Base-by-base conservation (phyloP, 768 basidiomycete genomes). In the Infundibulicybe gibba region DNA sequence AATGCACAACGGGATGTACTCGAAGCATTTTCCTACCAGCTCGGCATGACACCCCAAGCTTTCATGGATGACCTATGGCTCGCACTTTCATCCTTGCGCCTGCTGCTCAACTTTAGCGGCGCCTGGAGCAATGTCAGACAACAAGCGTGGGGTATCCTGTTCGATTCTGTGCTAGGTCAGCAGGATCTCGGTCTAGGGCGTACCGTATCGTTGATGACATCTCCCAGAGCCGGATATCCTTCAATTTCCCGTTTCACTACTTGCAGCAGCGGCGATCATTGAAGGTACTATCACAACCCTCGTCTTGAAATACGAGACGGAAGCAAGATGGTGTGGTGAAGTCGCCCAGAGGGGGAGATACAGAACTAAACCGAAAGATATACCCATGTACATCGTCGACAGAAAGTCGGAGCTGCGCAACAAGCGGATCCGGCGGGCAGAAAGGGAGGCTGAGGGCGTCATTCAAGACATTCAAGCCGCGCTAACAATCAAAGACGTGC, bases 11-110 rank as follows among this genome's bases (percentile, higher is more conserved):
- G 79, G 14, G 79, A 83, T 40, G 58, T 85, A 25, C 61, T 86
- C 13, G 57, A 58, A 0, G 65, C 73, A 0, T 63, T 85, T 31
- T 56, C 61, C 11, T 84, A 74, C 59, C 56, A 61, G 16, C 60
- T 86, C 2, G 79, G 80, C 0, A 72, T 68, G 32, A 72, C 71
- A 6, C 81, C 79, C 12, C 80, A 81, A 31, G 74, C 74, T 0
- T 58, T 83, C 17, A 52, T 86, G 49, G 75, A 80, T 44, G 81
- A 86, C 49, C 54, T 86, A 1, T 83, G 80, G 80, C 47, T 58
- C 21, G 77, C 79, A 6, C 64, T 81, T 5, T 77, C 83, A 0
- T 71, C 74, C 0, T 63, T 86, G 13, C 75, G 74, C 2, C 53
- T 60, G 17, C 64, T 77, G 6, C 57, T 77, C 15, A 54, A 61